These are phyloP conservation scores for Ophiocytium majus DNA, from an alignment of 352 stramenopile species.

Conservation along the genomic window DNA sequence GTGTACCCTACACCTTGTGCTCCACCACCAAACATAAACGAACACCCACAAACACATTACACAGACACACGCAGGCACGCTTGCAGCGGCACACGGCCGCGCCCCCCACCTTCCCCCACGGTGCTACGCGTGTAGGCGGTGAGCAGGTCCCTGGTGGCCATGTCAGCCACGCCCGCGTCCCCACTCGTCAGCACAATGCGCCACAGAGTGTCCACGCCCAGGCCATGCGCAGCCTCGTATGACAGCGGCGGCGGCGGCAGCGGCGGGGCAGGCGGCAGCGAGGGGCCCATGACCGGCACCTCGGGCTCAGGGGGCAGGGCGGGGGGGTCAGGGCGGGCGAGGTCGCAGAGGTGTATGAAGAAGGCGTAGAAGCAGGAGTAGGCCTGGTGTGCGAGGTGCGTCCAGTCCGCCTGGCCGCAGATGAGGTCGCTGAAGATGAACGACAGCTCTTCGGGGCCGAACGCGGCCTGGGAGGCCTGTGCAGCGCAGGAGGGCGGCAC, in stretches of 20 bases:
- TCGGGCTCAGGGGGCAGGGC: neutral
- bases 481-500: no score
- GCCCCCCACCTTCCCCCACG: neutral
- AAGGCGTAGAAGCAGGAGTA: slow-evolving; percentile 60
- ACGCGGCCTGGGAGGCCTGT: no score
- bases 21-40: no score
- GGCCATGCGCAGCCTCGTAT: slow-evolving; percentile 33
- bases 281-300: neutral
- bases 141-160: slow-evolving; percentile 53
- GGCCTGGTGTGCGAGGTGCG: slow-evolving; percentile 42
- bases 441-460: slow-evolving; percentile 28
- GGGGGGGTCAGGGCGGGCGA: neutral
- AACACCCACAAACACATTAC: no score
- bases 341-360: slow-evolving; percentile 32
- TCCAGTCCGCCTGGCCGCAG: slow-evolving; percentile 56
- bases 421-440: slow-evolving; percentile 56
- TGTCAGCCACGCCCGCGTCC: slow-evolving; percentile 38
- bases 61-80: no score
- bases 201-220: slow-evolving; percentile 58
- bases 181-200: slow-evolving; percentile 49
- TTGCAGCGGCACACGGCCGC: no score
- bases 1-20: neutral
- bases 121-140: slow-evolving; percentile 22
- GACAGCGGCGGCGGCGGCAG: neutral
- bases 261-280: neutral